Conservation (phyloP, 139 green algal genomes). For the Chlorella sp. region DNA sequence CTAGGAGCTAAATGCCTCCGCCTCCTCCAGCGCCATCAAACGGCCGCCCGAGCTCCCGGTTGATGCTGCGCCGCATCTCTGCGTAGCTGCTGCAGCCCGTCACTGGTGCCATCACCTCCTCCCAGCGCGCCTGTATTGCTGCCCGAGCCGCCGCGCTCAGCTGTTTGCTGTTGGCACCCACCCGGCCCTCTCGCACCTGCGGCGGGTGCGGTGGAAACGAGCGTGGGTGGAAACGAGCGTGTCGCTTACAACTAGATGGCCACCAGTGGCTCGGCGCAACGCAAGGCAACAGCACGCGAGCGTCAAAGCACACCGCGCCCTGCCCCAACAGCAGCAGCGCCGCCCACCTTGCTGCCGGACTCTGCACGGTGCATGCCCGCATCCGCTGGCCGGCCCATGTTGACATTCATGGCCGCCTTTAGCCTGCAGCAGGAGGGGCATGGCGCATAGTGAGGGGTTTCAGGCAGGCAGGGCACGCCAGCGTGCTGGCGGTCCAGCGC, state of each 20-base stretch:
- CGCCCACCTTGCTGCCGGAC: not conserved
- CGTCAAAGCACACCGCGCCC: too few species aligned
- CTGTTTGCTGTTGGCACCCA: not conserved
- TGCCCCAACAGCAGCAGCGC: not conserved
- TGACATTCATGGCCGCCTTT: conserved; percentile 37
- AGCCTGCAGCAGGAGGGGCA: not conserved
- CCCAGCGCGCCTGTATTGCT: conserved; percentile 41
- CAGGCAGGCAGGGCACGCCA: too few species aligned
- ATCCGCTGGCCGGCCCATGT: conserved; percentile 23
- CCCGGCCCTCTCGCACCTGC: conserved; percentile 20
- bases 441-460: too few species aligned
- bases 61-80: conserved; percentile 54
- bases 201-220: not conserved
- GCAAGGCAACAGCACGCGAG: too few species aligned
- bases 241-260: not conserved
- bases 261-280: too few species aligned
- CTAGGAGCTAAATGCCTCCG: too few species aligned
- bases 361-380: conserved; percentile 26
- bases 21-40: not conserved
- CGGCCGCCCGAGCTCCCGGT: conserved; percentile 24
- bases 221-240: not conserved
- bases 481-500: too few species aligned
- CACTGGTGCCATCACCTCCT: conserved; percentile 1
- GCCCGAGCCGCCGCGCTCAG: conserved; percentile 13
- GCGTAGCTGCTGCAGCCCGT: conserved; percentile 37